These are phyloP conservation scores for Sarocladiaceae sp. DNA, from an alignment of 2,329 filamentous ascomycete genomes.

Conservation along the genomic window DNA sequence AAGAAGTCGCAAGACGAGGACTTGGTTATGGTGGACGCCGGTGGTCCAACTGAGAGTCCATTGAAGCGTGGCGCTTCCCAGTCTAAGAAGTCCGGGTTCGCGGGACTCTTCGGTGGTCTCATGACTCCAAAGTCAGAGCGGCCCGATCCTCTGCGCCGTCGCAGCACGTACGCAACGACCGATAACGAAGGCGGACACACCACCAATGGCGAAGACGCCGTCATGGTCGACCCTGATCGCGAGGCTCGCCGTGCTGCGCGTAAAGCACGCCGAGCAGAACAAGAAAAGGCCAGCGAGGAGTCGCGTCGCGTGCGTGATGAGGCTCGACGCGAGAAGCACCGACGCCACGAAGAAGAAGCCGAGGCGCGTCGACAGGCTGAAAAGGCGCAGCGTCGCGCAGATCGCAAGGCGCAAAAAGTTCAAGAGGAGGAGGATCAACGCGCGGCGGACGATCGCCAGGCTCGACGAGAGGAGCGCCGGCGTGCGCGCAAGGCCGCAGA, in stretches of 20 bases:
- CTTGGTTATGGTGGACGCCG: constrained; percentile 29
- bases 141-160: constrained; percentile 31
- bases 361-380: constrained; percentile 25
- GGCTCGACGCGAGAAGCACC: constrained; percentile 47
- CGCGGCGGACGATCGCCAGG: constrained; percentile 41
- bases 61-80: constrained; percentile 28
- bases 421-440: constrained; percentile 45
- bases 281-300: constrained; percentile 39
- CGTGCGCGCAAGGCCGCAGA: constrained; percentile 43
- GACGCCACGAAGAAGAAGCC: constrained; percentile 51
- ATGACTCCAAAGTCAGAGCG: constrained; percentile 39
- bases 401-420: constrained; percentile 41
- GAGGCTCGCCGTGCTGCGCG: constrained; percentile 59
- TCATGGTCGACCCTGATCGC: constrained; percentile 47
- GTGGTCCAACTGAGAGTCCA: constrained; percentile 24
- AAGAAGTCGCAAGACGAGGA: constrained; percentile 31
- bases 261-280: constrained; percentile 50
- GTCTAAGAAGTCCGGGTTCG: constrained; percentile 48
- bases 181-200: constrained; percentile 47
- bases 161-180: constrained; percentile 41
- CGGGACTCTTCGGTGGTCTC: constrained; percentile 53
- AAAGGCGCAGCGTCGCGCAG: constrained; percentile 51
- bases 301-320: constrained; percentile 51
- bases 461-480: constrained; percentile 43
- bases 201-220: constrained; percentile 41